Conservation (phyloP, 2,329 filamentous ascomycete species). For the Botryotinia narcissicola region DNA sequence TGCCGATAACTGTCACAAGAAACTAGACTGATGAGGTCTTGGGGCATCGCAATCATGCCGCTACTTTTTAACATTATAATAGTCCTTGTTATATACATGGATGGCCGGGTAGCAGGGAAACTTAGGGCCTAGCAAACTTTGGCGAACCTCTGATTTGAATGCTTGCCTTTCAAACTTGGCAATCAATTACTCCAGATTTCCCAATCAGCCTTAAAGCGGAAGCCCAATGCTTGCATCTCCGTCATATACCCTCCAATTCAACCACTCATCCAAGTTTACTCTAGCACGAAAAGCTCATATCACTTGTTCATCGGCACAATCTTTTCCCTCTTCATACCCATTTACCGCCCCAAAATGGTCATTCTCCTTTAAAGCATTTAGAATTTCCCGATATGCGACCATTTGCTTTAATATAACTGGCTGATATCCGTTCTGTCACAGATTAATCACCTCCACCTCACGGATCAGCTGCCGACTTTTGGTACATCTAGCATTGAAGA, state of each 20-base stretch:
- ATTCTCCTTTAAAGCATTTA: constrained; percentile 21
- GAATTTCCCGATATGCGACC: constrained; percentile 29
- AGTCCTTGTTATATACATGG: constrained; percentile 26
- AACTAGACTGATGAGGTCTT: constrained; percentile 1
- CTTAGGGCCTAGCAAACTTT: constrained; percentile 27
- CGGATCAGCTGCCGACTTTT: constrained; percentile 38
- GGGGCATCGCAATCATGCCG: not conserved
- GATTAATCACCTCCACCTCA: constrained; percentile 30
- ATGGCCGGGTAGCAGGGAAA: constrained; percentile 32
- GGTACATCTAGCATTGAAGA: constrained; percentile 28
- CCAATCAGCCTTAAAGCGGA: constrained; percentile 40
- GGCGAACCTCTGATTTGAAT: constrained; percentile 30
- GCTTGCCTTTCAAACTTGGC: constrained; percentile 29
- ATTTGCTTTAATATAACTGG: constrained; percentile 26
- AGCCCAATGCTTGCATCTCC: constrained; percentile 34
- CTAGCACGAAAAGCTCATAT: constrained; percentile 28
- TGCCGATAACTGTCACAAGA: constrained; percentile 6
- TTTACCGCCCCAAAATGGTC: constrained; percentile 33
- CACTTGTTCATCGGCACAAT: constrained; percentile 29
- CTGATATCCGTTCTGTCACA: constrained; percentile 36
- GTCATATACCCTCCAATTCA: constrained; percentile 33
- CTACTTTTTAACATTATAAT: constrained; percentile 7
- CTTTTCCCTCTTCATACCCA: constrained; percentile 23
- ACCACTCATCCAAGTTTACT: constrained; percentile 27
- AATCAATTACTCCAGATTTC: constrained; percentile 37